These are phyloP conservation scores for Boletus insuetus DNA, from an alignment of 768 basidiomycete genomes.

Conservation along the genomic window DNA sequence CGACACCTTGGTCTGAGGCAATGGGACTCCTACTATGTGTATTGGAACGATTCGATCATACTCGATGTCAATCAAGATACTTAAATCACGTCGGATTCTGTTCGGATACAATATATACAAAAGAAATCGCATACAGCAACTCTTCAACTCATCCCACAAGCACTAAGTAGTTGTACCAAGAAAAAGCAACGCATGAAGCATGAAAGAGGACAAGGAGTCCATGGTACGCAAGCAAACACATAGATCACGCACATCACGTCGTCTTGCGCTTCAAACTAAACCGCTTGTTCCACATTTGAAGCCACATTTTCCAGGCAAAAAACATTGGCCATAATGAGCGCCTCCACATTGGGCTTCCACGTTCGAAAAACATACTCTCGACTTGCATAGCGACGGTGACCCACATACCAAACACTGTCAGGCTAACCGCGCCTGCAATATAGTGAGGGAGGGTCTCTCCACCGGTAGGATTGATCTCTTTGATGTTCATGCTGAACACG, in stretches of 20 bases:
- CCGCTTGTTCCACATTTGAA: not conserved
- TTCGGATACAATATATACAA: no score
- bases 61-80: no score
- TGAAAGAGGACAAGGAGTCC: no score
- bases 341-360: slow-evolving; percentile 11
- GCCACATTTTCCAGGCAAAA: not conserved
- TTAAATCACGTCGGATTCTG: no score
- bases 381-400: slow-evolving; percentile 50
- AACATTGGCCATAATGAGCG: slow-evolving; percentile 23
- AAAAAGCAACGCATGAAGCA: no score
- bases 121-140: no score
- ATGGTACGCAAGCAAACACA: not conserved
- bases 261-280: slow-evolving; percentile 1
- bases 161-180: no score
- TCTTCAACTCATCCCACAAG: no score
- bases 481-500: slow-evolving; percentile 57
- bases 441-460: slow-evolving; percentile 38
- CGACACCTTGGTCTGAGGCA: no score
- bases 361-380: slow-evolving; percentile 23
- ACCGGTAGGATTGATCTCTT: slow-evolving; percentile 35
- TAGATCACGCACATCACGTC: slow-evolving; percentile 1
- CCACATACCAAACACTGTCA: slow-evolving; percentile 55
- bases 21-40: no score
- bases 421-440: slow-evolving; percentile 38
- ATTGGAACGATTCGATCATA: no score